Percentiles rank a stretch among this genome's conserved stretches.
These are phyloP conservation scores for Pythium insidiosum DNA, from an alignment of 352 stramenopile genomes.

Conservation along the genomic window DNA sequence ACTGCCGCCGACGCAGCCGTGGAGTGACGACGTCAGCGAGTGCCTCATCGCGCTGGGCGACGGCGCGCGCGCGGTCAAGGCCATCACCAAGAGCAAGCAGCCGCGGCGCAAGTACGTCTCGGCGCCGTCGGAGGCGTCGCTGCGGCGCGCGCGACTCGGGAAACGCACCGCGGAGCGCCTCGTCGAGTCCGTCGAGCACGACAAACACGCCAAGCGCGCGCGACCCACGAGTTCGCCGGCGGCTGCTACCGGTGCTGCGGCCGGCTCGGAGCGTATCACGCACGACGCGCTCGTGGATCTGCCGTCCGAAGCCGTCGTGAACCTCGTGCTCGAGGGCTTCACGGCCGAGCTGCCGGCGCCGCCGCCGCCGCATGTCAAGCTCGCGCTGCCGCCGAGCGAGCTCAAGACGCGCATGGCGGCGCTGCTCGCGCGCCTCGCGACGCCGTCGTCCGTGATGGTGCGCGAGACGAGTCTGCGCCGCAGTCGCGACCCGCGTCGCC, in stretches of 20 bases:
- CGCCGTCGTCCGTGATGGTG: slow-evolving; percentile 67
- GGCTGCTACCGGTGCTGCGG: background rate
- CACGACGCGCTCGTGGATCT: slow-evolving; percentile 73
- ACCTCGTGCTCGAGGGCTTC: slow-evolving; percentile 68
- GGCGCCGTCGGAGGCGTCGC: slow-evolving; percentile 53
- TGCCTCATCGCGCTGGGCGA: slow-evolving; percentile 59
- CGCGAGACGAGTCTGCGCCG: slow-evolving; percentile 61
- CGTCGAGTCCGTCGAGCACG: slow-evolving; percentile 49
- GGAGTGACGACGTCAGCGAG: slow-evolving; percentile 68
- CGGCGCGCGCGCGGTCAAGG: slow-evolving; percentile 65
- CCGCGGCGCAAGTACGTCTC: slow-evolving; percentile 66
- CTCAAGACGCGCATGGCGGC: slow-evolving; percentile 61
- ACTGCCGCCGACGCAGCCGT: slow-evolving; percentile 41
- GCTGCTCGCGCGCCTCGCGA: slow-evolving; percentile 52
- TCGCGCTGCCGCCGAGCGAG: slow-evolving; percentile 62
- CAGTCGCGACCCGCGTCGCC: slow-evolving; percentile 53
- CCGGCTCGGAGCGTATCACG: slow-evolving; percentile 24
- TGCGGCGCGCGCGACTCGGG: slow-evolving; percentile 53
- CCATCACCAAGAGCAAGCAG: slow-evolving; percentile 77
- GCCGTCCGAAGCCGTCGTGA: slow-evolving; percentile 53
- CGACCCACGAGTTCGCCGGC: slow-evolving; percentile 7
- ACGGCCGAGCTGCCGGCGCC: slow-evolving; percentile 41
- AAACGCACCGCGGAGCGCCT: slow-evolving; percentile 52
- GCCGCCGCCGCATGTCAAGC: slow-evolving; percentile 34
- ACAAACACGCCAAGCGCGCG: slow-evolving; percentile 34